Evolutionary conservation across 2,329 filamentous ascomycete species (phyloP), one percentile per base, ranked within the genome.

Genomic region (Fusarium tuaranense): DNA sequence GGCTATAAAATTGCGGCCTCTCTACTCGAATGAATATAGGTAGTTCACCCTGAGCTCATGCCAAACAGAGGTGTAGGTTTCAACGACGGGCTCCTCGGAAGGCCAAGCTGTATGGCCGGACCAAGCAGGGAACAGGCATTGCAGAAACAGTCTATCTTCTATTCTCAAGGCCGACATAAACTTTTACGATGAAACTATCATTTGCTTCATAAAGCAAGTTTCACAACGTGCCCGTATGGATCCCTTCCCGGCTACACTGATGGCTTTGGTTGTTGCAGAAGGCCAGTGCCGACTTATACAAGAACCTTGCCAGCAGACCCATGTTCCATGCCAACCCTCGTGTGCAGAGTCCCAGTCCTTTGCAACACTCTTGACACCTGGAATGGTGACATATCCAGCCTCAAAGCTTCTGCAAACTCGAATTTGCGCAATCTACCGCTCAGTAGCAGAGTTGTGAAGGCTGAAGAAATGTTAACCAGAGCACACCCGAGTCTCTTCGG

Each of bases 391-490:
- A 44, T 44, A 44, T 8, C 20, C 20, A 34, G 51, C 14, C 13
- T 22, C 13, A 4, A 22, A 20, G 32, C 27, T 32, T 62, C 46
- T 39, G 22, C 48, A 65, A 16, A 9, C 16, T 22, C 13, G 39
- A 30, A 39, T 12, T 41, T n/a, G 36, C 16, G 18, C 20, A n/a
- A 18, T 65, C 25, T 64, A 68, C 22, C 60, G 46, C 62, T 59
- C 41, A 7, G 25, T 72, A 4, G 67, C 69, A 63, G 67, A 65
- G 69, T 72, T 74, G 61, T 70, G 62, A 51, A 74, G 64, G 27
- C 71, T 74, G 41, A 12, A 20, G n/a, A 14, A 57, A 5, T 9
- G 18, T 69, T 61, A 69, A 60, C 39, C 4, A 6, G 34, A 9
- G 4, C 18, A n/a, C 4, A 7, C 2, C n/a, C 4, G 3, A 30